Percentiles rank a stretch among this genome's conserved stretches.
Evolutionary conservation across 1,284 basidiomycete species (phyloP).

Genomic region (Cryptococcus sp.): DNA sequence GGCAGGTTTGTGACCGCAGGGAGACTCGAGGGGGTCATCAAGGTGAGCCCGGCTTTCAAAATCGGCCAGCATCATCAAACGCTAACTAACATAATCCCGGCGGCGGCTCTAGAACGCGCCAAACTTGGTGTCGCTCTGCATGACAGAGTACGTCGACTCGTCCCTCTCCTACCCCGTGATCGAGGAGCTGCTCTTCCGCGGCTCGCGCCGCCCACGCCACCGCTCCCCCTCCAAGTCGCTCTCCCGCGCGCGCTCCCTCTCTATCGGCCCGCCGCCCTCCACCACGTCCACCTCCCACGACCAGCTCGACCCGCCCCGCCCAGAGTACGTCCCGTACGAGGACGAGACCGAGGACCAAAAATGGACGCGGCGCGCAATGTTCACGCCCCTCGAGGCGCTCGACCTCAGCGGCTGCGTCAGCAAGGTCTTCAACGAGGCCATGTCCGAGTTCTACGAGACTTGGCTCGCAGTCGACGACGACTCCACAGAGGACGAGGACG

Average conservation of each 20-base stretch:
- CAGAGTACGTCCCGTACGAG: conserved; percentile 45
- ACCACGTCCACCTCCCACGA: conserved; percentile 17
- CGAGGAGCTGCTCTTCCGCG: conserved; percentile 80
- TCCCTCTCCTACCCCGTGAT: conserved; percentile 75
- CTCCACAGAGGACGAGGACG: conserved; percentile 54
- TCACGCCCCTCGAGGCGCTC: conserved; percentile 72
- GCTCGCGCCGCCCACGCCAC: conserved; percentile 47
- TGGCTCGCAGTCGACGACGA: conserved; percentile 58
- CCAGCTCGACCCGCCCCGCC: conserved; percentile 39
- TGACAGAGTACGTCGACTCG: conserved; percentile 96
- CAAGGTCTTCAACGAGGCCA: conserved; percentile 75
- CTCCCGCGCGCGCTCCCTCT: conserved; percentile 29
- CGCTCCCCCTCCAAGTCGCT: conserved; percentile 24
- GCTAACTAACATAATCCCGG: conserved; percentile 6
- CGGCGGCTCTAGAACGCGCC: conserved; percentile 89
- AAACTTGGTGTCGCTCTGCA: conserved; percentile 74
- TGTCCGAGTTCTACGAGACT: conserved; percentile 74
- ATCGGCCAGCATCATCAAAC: not conserved
- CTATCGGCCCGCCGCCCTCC: conserved; percentile 22
- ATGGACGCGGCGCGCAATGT: conserved; percentile 55
- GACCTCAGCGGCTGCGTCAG: conserved; percentile 95
- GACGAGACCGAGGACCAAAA: conserved; percentile 59
- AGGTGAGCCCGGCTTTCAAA: conserved; percentile 56
- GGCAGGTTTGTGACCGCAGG: conserved; percentile 90
- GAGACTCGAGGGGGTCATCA: conserved; percentile 73